Evolutionary conservation across 768 basidiomycete species (phyloP).

Genomic region (Suillus discolor): DNA sequence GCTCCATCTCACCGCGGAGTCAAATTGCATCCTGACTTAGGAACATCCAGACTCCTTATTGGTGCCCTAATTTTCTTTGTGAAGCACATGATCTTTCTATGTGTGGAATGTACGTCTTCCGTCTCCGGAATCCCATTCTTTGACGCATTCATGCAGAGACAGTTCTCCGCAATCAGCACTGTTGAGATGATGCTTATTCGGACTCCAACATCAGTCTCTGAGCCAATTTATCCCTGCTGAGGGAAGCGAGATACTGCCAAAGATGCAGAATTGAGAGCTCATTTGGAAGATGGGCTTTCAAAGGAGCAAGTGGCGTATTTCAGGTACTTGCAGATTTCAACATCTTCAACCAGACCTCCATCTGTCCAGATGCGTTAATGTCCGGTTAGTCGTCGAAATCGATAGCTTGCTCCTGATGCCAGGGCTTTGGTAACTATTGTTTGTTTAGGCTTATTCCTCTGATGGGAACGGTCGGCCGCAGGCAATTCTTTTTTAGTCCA

Average conservation of each 20-base stretch:
- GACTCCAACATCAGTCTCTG: neutral
- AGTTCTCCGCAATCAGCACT: neutral
- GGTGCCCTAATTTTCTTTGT: neutral
- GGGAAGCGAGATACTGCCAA: neutral
- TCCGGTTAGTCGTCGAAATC: conserved; percentile 19
- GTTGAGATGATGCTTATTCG: neutral
- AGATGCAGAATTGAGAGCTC: neutral
- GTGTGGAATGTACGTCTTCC: neutral
- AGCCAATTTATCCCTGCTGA: neutral
- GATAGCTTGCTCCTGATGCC: conserved; percentile 15
- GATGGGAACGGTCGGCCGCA: conserved; percentile 10
- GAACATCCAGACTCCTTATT: neutral
- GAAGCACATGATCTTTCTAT: neutral
- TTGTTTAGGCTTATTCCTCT: conserved; percentile 6
- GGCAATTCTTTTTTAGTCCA: conserved; percentile 2
- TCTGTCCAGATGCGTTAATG: conserved; percentile 30
- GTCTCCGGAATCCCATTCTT: neutral
- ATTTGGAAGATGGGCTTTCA: neutral
- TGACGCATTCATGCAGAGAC: neutral
- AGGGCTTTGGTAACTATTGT: conserved; percentile 18
- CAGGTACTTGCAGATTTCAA: neutral
- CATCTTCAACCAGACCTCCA: neutral
- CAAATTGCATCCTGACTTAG: neutral
- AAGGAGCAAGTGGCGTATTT: neutral
- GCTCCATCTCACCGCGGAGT: neutral